Percentiles rank a stretch among this genome's conserved stretches.
phyloP scores from a whole-genome alignment of 2,329 filamentous ascomycete species.

The Coniella vitis region DNA sequence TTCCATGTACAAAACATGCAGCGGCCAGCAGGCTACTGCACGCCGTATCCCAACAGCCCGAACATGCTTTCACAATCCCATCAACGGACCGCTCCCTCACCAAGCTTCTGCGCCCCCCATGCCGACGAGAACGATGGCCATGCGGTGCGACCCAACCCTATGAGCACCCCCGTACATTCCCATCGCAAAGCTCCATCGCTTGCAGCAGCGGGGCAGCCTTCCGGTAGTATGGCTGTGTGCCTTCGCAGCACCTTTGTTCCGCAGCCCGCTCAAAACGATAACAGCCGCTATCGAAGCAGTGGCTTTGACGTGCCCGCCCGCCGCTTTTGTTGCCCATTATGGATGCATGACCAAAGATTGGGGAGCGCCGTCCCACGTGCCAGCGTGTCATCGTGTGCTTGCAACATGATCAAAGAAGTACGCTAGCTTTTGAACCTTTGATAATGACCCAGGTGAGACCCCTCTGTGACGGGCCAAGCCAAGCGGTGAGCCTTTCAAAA shows the following conservation, averaged over 20 bases:
- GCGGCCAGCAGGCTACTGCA: background rate
- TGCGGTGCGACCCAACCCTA: background rate
- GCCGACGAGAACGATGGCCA: background rate
- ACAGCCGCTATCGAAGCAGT: background rate
- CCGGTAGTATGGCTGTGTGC: background rate
- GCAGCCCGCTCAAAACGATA: background rate
- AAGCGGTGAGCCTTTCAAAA: slow-evolving; percentile 11
- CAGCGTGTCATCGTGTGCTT: background rate
- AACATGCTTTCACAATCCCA: background rate
- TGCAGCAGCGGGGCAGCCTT: slow-evolving; percentile 1
- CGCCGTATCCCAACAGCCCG: background rate
- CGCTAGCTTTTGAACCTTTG: background rate
- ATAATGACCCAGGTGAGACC: background rate
- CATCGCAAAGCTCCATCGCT: background rate
- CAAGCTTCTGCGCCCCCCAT: background rate
- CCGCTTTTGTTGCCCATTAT: background rate
- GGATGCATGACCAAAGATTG: background rate
- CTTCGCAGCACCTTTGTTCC: background rate
- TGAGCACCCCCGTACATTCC: background rate
- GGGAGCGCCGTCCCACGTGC: background rate
- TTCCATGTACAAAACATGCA: background rate
- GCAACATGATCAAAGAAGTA: no score
- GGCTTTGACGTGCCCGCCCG: background rate
- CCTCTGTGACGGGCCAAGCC: background rate
- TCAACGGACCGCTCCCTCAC: background rate